These are phyloP conservation scores for Phytopythium montanum DNA, from an alignment of 352 stramenopile species.

Conservation along the genomic window DNA sequence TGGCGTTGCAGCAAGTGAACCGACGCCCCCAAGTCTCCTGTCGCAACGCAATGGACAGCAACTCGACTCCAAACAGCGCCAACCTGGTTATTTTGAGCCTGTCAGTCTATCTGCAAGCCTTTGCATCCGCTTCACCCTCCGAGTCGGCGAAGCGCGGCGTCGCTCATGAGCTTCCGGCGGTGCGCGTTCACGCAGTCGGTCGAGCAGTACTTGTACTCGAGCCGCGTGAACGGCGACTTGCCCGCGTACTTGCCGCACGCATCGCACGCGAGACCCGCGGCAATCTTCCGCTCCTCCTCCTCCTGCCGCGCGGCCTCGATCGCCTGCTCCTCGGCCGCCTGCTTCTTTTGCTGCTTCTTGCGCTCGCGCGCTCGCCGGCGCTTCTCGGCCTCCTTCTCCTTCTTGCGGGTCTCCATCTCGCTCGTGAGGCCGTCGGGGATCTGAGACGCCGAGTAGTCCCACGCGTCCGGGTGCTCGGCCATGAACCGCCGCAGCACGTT, in stretches of 20 bases:
- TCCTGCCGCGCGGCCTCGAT: slow-evolving; percentile 58
- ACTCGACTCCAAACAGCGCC: not conserved
- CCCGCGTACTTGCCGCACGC: slow-evolving; percentile 80
- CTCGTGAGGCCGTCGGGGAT: slow-evolving; percentile 73
- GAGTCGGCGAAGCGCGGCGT: slow-evolving; percentile 85
- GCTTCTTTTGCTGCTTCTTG: slow-evolving; percentile 90
- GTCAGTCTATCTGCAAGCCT: too few species aligned
- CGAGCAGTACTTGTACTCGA: slow-evolving; percentile 94
- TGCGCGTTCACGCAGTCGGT: slow-evolving; percentile 92
- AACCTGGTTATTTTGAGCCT: not conserved
- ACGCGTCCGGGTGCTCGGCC: slow-evolving; percentile 72
- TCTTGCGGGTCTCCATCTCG: slow-evolving; percentile 84
- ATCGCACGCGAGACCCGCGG: slow-evolving; percentile 70
- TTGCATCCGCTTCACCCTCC: slow-evolving; percentile 22
- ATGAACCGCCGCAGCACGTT: slow-evolving; percentile 91
- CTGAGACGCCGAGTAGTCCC: slow-evolving; percentile 67
- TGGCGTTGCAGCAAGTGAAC: not conserved
- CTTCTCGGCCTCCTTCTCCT: slow-evolving; percentile 88
- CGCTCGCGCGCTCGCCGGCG: slow-evolving; percentile 80
- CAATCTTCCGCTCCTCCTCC: slow-evolving; percentile 70
- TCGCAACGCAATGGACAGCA: not conserved
- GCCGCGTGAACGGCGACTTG: slow-evolving; percentile 86
- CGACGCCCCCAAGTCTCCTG: not conserved
- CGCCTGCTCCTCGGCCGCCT: slow-evolving; percentile 61
- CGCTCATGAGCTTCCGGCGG: slow-evolving; percentile 91